These are phyloP conservation scores for Falciphora oryzae DNA, from an alignment of 2,329 filamentous ascomycete species.

Conservation along the genomic window DNA sequence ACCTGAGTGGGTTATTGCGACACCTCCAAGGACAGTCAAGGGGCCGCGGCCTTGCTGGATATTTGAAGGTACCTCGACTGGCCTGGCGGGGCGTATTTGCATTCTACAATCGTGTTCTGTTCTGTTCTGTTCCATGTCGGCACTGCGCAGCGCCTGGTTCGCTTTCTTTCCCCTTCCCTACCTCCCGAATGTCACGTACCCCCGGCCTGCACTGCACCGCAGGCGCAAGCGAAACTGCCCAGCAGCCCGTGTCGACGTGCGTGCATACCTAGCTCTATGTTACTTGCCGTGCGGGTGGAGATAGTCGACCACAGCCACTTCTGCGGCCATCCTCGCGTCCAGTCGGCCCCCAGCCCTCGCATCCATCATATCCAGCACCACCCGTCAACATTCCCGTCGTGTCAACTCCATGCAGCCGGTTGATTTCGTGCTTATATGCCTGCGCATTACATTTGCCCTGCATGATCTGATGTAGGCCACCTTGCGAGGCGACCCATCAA, in stretches of 20 bases:
- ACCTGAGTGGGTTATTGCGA: neutral
- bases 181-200: neutral
- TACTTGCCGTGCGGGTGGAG: neutral
- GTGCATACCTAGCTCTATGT: neutral
- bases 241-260: too few species aligned
- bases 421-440: neutral
- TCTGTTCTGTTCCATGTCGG: neutral
- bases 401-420: neutral
- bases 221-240: neutral
- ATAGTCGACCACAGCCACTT: neutral
- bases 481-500: neutral
- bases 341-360: neutral
- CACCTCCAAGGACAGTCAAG: too few species aligned
- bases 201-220: neutral
- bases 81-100: neutral
- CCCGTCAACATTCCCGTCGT: neutral
- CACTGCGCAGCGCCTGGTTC: neutral
- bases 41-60: neutral
- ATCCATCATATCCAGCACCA: neutral
- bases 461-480: neutral
- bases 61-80: neutral
- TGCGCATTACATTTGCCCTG: neutral
- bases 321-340: neutral
- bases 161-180: neutral
- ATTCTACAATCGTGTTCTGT: neutral